Evolutionary conservation across 345 rosid species (phyloP).

Genomic region (Lepidium africanum): DNA sequence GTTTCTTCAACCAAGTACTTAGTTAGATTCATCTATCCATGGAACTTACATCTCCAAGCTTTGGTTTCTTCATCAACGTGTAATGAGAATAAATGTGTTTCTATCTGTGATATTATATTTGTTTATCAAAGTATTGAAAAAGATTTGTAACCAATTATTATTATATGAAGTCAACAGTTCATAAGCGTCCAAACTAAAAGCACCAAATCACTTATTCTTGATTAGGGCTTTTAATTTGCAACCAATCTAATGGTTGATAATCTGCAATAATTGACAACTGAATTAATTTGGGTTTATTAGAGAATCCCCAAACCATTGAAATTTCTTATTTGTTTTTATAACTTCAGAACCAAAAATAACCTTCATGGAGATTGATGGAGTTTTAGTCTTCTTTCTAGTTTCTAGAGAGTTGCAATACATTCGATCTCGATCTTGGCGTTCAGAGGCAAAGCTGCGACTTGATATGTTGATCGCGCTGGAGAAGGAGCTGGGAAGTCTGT

Average conservation of each 20-base stretch:
- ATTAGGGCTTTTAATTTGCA: background rate
- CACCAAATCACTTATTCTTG: slow-evolving; percentile 4
- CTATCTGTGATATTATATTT: background rate
- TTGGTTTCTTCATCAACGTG: background rate
- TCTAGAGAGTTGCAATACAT: slow-evolving; percentile 71
- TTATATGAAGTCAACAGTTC: background rate
- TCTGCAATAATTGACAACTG: background rate
- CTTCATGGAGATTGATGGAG: background rate
- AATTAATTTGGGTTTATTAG: slow-evolving; percentile 3
- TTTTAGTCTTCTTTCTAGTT: too few species aligned
- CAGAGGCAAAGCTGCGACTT: slow-evolving; percentile 89
- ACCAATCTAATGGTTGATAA: slow-evolving; percentile 23
- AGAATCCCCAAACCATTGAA: background rate
- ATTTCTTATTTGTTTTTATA: slow-evolving; percentile 13
- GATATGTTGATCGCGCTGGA: slow-evolving; percentile 89
- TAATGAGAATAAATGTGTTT: background rate
- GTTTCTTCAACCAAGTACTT: slow-evolving; percentile 12
- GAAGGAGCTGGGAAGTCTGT: slow-evolving; percentile 81
- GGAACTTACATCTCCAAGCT: background rate
- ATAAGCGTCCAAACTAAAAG: background rate
- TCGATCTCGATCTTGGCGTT: slow-evolving; percentile 89
- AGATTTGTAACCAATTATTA: background rate
- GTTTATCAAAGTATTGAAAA: background rate
- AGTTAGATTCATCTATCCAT: background rate
- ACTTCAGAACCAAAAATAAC: background rate